A percentile compares a stretch with the other conserved stretches of the same genome.
phyloP scores from a whole-genome alignment of 352 stramenopile species.

The Pythium sukuiense region DNA sequence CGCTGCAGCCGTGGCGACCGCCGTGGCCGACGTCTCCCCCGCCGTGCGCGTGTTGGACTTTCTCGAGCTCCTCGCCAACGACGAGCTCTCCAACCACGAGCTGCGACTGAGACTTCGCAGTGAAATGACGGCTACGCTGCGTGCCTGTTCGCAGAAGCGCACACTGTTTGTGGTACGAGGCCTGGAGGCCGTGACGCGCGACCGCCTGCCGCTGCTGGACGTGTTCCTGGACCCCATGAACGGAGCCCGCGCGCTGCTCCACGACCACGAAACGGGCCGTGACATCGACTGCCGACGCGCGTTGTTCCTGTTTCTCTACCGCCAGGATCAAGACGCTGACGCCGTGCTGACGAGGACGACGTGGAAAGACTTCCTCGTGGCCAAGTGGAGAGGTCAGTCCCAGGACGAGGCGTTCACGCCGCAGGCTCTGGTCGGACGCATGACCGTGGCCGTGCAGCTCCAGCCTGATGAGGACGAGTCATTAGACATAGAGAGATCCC shows the following conservation, averaged over 20 bases:
- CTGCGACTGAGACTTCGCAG: conserved; percentile 47
- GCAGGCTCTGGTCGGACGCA: conserved; percentile 58
- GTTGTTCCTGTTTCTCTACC: conserved; percentile 64
- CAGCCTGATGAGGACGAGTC: background rate
- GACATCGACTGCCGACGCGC: conserved; percentile 55
- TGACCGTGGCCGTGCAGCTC: conserved; percentile 42
- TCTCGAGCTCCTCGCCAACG: conserved; percentile 26
- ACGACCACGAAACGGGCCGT: conserved; percentile 26
- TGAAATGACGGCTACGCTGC: conserved; percentile 35
- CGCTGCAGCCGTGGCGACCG: conserved; percentile 35
- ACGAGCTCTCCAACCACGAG: conserved; percentile 34
- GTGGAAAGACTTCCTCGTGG: conserved; percentile 68
- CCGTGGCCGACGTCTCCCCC: conserved; percentile 19
- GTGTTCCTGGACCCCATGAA: conserved; percentile 74
- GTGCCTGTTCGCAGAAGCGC: conserved; percentile 45
- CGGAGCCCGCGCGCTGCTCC: conserved; percentile 58
- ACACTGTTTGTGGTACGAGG: conserved; percentile 57
- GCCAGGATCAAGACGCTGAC: conserved; percentile 7
- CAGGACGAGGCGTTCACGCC: conserved; percentile 58
- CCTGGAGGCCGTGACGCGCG: conserved; percentile 38
- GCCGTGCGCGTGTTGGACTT: conserved; percentile 30
- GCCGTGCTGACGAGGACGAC: conserved; percentile 3
- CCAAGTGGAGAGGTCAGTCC: conserved; percentile 33
- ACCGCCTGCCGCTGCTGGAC: conserved; percentile 58
- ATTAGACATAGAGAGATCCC: no score